phyloP scores from a whole-genome alignment of 306 rosid genomes.

The Oemleria cerasiformis region DNA sequence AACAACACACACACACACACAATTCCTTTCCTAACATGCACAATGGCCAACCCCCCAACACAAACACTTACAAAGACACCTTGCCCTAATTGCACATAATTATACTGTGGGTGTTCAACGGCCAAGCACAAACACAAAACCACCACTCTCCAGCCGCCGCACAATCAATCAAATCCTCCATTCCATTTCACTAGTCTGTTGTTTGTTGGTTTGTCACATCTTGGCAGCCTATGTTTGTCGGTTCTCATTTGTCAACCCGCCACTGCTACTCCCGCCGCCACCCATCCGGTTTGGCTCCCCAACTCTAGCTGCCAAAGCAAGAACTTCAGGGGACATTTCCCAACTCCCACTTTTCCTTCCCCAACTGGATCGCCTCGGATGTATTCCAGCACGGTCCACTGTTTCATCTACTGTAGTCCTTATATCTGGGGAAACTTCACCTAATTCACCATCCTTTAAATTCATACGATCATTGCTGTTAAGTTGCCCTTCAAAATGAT shows the following conservation, averaged over 20 bases:
- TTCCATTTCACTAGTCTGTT: constrained; percentile 11
- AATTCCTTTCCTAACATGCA: constrained; percentile 43
- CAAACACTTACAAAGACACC: constrained; percentile 46
- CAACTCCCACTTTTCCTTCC: constrained; percentile 99
- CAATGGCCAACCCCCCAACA: constrained; percentile 34
- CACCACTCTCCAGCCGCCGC: constrained; percentile 18
- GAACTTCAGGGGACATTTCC: constrained; percentile 99
- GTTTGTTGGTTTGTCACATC: constrained; percentile 7
- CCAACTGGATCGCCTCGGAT: constrained; percentile 95
- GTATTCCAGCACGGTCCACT: constrained; percentile 61
- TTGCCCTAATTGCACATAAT: constrained; percentile 49
- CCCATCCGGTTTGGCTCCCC: constrained; percentile 63
- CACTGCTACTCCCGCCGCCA: constrained; percentile 50
- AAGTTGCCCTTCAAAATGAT: constrained; percentile 56
- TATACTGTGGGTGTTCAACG: constrained; percentile 34
- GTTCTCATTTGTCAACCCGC: constrained; percentile 44
- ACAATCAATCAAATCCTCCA: constrained; percentile 27
- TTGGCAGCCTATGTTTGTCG: constrained; percentile 26
- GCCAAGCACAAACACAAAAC: constrained; percentile 29
- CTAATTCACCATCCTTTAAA: constrained; percentile 73
- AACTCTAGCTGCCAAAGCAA: constrained; percentile 82
- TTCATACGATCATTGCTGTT: constrained; percentile 57
- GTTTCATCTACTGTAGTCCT: constrained; percentile 68
- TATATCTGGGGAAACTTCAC: constrained; percentile 71
- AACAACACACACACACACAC: constrained; percentile 51